Evolutionary conservation across 495 filamentous ascomycete species (phyloP), one percentile per base, ranked within the genome.

Genomic region (Xylaria castorea): DNA sequence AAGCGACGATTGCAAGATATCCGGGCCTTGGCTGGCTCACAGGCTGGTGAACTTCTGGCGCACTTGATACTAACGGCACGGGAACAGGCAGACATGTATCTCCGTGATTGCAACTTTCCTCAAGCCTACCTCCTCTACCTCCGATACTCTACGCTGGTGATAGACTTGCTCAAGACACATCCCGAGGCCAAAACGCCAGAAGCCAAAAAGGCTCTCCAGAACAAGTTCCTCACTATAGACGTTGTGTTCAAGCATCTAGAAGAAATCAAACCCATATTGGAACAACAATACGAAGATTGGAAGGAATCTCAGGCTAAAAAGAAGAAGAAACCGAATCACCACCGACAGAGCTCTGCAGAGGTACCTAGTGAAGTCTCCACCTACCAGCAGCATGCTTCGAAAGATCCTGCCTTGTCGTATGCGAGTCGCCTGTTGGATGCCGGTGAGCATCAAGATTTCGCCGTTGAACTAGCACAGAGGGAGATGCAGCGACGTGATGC

Each of bases 91-190:
- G 74, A 76, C 14, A 93, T 94, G 73, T 97, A 97, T 80, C 88
- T 95, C 76, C 88, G 84, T 25, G 97, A 99, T 83, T 91, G 92
- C 69, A 92, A 97, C 82, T 86, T 94, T 61, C 88, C 95, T 71
- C 92, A 95, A 77, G 91, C 95, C 2, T 99, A 96, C 82, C 84
- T 98, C 30, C 85, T 98, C 22, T 87, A 97, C 11, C 91, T 94
- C 73, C 90, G 96, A 78, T 93, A 95, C 81, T 91, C 92, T 14
- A 86, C 88, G 61, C 87, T 98, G 8, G 85, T 93, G 5, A 82
- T 91, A 38, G 83, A 90, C 2, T 83, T 88, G 51, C 84, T 94
- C 18, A 82, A 85, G 0, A 82, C 77, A 1, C 92, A 94, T 75
- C 91, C 92, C 82, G 89, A 74, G 88, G 95, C 78, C 83, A 92